Evolutionary conservation across 2,329 filamentous ascomycete species (phyloP).

Genomic region (Beauveria rudraprayagi): DNA sequence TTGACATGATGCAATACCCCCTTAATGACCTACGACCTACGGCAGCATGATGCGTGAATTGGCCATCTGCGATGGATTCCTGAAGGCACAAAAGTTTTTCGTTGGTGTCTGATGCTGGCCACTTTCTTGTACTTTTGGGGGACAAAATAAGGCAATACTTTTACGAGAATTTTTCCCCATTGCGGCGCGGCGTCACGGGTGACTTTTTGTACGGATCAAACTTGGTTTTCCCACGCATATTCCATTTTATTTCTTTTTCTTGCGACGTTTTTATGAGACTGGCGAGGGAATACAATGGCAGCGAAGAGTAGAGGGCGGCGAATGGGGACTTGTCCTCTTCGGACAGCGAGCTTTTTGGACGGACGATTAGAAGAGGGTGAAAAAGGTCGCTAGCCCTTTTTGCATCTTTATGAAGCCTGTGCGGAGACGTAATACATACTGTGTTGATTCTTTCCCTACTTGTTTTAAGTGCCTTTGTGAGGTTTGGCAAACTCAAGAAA

Average conservation of each 20-base stretch:
- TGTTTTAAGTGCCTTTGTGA: too few relatives aligned
- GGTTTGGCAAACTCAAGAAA: too few relatives aligned
- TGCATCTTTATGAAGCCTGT: not conserved
- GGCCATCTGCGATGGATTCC: not conserved
- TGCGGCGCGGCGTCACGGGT: slow-evolving; percentile 1
- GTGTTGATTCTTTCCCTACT: not conserved
- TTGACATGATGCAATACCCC: not conserved
- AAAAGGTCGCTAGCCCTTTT: not conserved
- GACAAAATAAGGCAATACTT: not conserved
- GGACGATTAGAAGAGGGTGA: not conserved
- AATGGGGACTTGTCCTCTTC: not conserved
- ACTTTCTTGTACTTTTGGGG: not conserved
- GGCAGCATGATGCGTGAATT: not conserved
- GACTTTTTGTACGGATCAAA: not conserved
- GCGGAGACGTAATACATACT: not conserved
- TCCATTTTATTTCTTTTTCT: not conserved
- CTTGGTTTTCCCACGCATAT: not conserved
- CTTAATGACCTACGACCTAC: slow-evolving; percentile 5
- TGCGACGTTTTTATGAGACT: not conserved
- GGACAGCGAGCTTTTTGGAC: not conserved
- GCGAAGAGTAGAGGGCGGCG: not conserved
- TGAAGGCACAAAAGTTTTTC: not conserved
- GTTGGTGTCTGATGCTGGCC: not conserved
- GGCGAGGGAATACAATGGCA: not conserved
- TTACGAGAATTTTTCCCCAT: not conserved